Percentiles rank a stretch among this genome's conserved stretches.
Conservation (phyloP, 371 early-diverging fungal species). For the Syncephalis plumigaleata region DNA sequence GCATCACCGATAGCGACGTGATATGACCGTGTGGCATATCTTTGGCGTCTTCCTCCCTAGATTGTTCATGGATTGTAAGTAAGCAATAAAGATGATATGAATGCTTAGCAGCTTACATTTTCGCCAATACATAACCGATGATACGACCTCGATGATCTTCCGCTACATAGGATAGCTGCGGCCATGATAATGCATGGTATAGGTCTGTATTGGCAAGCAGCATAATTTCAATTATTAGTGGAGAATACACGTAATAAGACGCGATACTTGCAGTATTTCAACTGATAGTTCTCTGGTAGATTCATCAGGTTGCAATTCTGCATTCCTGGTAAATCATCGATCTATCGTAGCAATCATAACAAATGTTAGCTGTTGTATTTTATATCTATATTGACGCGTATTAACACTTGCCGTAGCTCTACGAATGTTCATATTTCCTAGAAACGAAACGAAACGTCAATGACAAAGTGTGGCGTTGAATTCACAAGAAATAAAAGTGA, state of each 20-base stretch:
- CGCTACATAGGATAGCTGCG: conserved; percentile 90
- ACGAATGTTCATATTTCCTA: too few relatives aligned
- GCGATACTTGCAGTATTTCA: conserved; percentile 75
- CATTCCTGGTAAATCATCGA: conserved; percentile 65
- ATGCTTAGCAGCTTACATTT: conserved; percentile 47
- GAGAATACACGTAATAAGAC: neutral
- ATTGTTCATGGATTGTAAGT: neutral
- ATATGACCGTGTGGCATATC: conserved; percentile 86
- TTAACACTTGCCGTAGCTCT: neutral
- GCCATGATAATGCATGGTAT: conserved; percentile 92
- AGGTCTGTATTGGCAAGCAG: conserved; percentile 37
- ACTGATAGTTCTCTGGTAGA: conserved; percentile 96
- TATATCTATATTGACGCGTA: too few relatives aligned
- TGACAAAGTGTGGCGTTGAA: too few relatives aligned
- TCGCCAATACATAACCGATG: conserved; percentile 93
- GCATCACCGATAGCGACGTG: conserved; percentile 89
- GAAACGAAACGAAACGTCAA: too few relatives aligned
- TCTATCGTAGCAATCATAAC: too few relatives aligned
- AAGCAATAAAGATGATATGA: neutral
- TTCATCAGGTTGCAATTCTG: conserved; percentile 93
- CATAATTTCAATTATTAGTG: neutral
- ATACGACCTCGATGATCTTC: conserved; percentile 79
- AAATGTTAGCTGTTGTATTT: too few relatives aligned
- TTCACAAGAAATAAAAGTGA: too few relatives aligned
- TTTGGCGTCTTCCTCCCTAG: conserved; percentile 70